Base-by-base conservation (phyloP, 2,329 filamentous ascomycete genomes). In the Rutstroemia sp. region DNA sequence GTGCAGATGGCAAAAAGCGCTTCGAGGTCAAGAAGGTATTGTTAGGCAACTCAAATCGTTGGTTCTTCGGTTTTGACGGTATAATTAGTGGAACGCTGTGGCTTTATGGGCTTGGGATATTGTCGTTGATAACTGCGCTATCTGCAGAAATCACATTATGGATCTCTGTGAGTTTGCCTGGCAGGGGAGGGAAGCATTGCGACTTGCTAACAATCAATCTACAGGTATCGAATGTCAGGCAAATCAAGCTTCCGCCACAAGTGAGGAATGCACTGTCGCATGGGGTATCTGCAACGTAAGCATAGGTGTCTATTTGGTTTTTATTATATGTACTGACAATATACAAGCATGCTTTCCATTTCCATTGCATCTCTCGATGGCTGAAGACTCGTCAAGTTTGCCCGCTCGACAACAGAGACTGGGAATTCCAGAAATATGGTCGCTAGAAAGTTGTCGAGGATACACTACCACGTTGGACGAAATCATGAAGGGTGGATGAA, bases 401-500 rank as follows among this genome's bases (percentile, higher is more conserved):
- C 71, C 94, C 94, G 16, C 79, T 99, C 46, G 94, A 99, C 76
- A 99, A 99, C 76, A 81, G 92, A 67, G 94, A 99, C 74, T 99
- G 94, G 94, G 94, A 99, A 72, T 99, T 97, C 79, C 94, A 99
- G 75, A 99, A 97, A 74, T 99, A 99, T 71, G 94, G 94, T 63
- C 81, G 83, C 65, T 86, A 73, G 72, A 39, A 48, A 23, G 21
- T 21, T 23, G 16, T 4, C 12, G 42, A 46, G 19, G 42, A 46
- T 46, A 46, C 30, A 18, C 2, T 25, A 23, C 30, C 8, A 27
- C 14, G 30, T 42, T 19, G 16, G 37, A 19, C 18, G 38, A 51
- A 39, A 18, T 30, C n/a, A 42, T 21, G 39, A 39, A 49, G n/a
- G 45, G 34, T 39, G 39, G 45, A 54, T 41, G 21, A 49, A 21